Conservation (phyloP, 73 alveolate species). For the Paramecium primaurelia region DNA sequence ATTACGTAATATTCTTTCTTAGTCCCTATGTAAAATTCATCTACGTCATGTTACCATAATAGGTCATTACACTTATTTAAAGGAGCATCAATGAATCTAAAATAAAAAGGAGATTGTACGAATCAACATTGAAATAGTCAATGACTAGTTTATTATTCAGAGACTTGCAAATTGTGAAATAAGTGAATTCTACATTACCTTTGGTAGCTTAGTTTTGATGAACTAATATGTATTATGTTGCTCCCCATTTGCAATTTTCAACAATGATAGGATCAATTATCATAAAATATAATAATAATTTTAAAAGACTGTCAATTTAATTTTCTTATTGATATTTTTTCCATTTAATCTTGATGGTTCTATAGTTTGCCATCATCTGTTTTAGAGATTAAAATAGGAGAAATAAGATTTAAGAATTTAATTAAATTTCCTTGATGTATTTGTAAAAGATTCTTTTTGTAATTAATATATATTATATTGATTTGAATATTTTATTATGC, state of each 20-base stretch:
- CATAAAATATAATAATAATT: no score
- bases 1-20: slow-evolving; percentile 12
- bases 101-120: not conserved
- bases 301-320: not conserved
- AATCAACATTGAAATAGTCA: not conserved
- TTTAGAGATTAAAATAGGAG: no score
- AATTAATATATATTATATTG: no score
- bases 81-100: not conserved
- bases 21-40: slow-evolving; percentile 10
- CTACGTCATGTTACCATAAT: not conserved
- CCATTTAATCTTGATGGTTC: no score
- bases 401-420: no score
- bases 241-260: not conserved
- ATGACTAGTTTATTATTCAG: not conserved
- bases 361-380: no score
- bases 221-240: not conserved
- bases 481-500: no score
- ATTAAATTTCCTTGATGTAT: no score
- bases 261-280: not conserved
- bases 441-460: no score
- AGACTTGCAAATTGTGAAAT: not conserved
- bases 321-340: not conserved
- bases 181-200: not conserved
- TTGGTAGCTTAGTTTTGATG: not conserved
- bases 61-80: not conserved